phyloP scores from a whole-genome alignment of 352 stramenopile genomes.

The Discostella stelligera region DNA sequence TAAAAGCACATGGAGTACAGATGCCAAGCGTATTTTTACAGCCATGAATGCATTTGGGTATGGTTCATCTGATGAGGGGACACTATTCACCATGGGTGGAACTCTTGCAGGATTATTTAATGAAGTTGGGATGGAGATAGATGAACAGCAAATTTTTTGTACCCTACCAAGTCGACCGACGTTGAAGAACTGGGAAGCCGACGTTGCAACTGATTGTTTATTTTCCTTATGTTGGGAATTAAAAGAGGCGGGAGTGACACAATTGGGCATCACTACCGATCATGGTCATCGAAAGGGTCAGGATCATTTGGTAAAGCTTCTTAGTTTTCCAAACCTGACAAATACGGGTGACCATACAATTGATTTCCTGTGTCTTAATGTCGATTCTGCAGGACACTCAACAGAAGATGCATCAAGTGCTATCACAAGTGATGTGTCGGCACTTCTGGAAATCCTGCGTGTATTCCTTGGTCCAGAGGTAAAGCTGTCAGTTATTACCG shows the following conservation, averaged over 20 bases:
- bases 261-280: not conserved
- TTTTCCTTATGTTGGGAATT: constrained; percentile 1
- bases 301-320: constrained; percentile 26
- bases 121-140: constrained; percentile 3
- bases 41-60: constrained; percentile 9
- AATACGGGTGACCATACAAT: constrained; percentile 9
- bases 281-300: not conserved
- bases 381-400: constrained; percentile 8
- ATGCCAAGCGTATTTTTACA: not conserved
- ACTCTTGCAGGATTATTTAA: constrained; percentile 11
- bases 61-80: constrained; percentile 19
- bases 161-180: constrained; percentile 1
- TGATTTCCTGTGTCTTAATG: constrained; percentile 6
- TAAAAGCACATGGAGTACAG: not conserved
- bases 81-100: constrained; percentile 7
- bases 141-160: not conserved
- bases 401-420: constrained; percentile 8
- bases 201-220: constrained; percentile 22
- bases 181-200: not conserved
- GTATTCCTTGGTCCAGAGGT: not conserved
- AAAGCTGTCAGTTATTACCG: constrained; percentile 8
- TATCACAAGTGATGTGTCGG: not conserved
- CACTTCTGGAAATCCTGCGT: not conserved
- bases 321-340: constrained; percentile 9
- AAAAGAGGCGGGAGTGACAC: not conserved